These are phyloP conservation scores for Exophiala sideris DNA, from an alignment of 2,329 filamentous ascomycete species.

Conservation along the genomic window DNA sequence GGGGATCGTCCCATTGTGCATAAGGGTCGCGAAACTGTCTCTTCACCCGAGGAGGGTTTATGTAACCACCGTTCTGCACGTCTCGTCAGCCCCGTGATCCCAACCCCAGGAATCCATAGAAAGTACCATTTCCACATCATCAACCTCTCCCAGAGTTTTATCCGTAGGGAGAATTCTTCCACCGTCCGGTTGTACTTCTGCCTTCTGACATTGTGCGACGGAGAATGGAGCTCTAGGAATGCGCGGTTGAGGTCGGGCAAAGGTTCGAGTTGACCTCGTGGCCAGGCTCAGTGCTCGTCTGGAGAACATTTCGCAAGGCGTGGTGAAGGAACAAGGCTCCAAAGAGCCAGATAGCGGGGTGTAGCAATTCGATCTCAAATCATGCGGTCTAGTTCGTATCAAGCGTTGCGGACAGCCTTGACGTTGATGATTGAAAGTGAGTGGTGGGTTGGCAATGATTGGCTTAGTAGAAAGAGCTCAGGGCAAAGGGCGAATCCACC, in stretches of 20 bases:
- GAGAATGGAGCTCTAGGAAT: slow-evolving; percentile 42
- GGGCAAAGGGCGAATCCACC: neutral
- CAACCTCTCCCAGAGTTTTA: slow-evolving; percentile 35
- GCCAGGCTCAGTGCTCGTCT: slow-evolving; percentile 41
- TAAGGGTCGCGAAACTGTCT: slow-evolving; percentile 90
- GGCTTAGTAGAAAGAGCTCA: slow-evolving; percentile 7
- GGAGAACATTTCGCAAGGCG: slow-evolving; percentile 41
- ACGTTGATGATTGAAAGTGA: slow-evolving; percentile 11
- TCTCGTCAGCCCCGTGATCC: slow-evolving; percentile 15
- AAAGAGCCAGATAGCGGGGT: slow-evolving; percentile 3
- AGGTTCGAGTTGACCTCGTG: slow-evolving; percentile 32
- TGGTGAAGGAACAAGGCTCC: slow-evolving; percentile 8
- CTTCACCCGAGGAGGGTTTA: slow-evolving; percentile 63
- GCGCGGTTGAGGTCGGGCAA: slow-evolving; percentile 16
- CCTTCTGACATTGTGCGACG: slow-evolving; percentile 34
- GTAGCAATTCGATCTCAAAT: slow-evolving; percentile 11
- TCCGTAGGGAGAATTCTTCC: neutral
- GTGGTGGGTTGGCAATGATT: slow-evolving; percentile 18
- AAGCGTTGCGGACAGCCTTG: slow-evolving; percentile 1
- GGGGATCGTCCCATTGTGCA: slow-evolving; percentile 93
- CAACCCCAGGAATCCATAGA: slow-evolving; percentile 17
- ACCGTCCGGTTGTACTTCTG: neutral
- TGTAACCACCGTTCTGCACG: slow-evolving; percentile 45
- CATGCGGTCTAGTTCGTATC: slow-evolving; percentile 2
- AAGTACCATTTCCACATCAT: slow-evolving; percentile 45